Base-by-base conservation (phyloP, 2,329 filamentous ascomycete genomes). In the Neofusicoccum laricinum region DNA sequence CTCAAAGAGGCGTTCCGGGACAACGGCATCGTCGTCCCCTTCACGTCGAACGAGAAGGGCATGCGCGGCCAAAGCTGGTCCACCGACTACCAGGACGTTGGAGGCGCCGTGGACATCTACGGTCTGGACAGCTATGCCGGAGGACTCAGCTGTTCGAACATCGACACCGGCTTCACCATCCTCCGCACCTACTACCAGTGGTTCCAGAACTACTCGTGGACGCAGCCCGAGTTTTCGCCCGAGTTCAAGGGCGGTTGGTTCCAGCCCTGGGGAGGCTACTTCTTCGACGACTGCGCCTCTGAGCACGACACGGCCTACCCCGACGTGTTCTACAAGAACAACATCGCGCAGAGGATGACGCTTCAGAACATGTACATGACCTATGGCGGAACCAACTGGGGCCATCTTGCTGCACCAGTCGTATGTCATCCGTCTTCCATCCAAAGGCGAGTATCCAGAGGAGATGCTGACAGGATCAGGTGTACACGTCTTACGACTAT, bases 301-400 rank as follows among this genome's bases (percentile, higher is more conserved):
- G 82, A 86, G 48, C 86, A 84, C 17, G 84, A 84, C 1, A 79
- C 82, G 0, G 83, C 87, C 51, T 89, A 86, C 67, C 86, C 84
- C 1, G 88, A 88, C 64, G 71, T 89, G 3, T 89, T 87, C 74
- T 89, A 89, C 71, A 80, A 86, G 11, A 83, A 88, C 69, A 81
- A 88, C 61, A 83, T 89, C 30, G 84, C 80, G 30, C 84, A 89
- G 68, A 79, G 84, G 0, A 81, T 88, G 3, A 86, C 85, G 0
- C 85, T 84, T 0, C 81, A 88, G 63, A 87, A 82, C 34, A 72
- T 89, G 1, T 89, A 89, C 71, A 89, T 89, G 86, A 75, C 87
- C 59, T 89, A 83, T 61, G 87, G 87, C 3, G 87, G 87, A 2
- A 89, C 87, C 0, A 88, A 85, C 66, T 88, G 85, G 86, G 86